Conservation (phyloP, 2,329 filamentous ascomycete species). For the Tricladium varicosporioides region DNA sequence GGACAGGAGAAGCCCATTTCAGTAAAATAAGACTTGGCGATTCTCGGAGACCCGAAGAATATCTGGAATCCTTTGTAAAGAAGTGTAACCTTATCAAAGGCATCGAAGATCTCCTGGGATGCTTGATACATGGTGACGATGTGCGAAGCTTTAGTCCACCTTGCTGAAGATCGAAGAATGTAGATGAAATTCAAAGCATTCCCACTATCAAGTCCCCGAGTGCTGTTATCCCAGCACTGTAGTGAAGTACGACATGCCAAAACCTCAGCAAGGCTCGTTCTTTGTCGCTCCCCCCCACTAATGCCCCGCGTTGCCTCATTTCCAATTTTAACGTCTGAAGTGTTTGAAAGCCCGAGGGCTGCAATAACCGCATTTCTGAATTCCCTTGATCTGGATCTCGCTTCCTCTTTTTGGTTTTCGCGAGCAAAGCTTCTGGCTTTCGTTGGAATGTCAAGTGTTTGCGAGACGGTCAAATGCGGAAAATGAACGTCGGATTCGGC, state of each 20-base stretch:
- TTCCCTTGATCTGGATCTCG: not conserved
- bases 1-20: conserved; percentile 69
- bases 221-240: not conserved
- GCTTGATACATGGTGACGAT: not conserved
- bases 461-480: not conserved
- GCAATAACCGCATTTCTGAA: not conserved
- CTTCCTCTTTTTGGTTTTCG: not conserved
- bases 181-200: not conserved
- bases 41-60: conserved; percentile 63
- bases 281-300: not conserved
- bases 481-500: conserved; percentile 46
- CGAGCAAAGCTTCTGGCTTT: not conserved
- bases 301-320: not conserved
- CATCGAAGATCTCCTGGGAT: not conserved
- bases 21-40: conserved; percentile 66
- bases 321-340: not conserved
- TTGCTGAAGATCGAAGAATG: not conserved
- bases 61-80: conserved; percentile 66
- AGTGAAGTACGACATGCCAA: not conserved
- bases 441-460: not conserved
- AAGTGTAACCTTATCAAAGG: conserved; percentile 66
- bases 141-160: not conserved
- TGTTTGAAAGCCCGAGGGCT: not conserved
- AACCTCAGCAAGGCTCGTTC: not conserved
- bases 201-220: not conserved